phyloP scores from a whole-genome alignment of 2,329 filamentous ascomycete genomes.

The Camillea tinctor region DNA sequence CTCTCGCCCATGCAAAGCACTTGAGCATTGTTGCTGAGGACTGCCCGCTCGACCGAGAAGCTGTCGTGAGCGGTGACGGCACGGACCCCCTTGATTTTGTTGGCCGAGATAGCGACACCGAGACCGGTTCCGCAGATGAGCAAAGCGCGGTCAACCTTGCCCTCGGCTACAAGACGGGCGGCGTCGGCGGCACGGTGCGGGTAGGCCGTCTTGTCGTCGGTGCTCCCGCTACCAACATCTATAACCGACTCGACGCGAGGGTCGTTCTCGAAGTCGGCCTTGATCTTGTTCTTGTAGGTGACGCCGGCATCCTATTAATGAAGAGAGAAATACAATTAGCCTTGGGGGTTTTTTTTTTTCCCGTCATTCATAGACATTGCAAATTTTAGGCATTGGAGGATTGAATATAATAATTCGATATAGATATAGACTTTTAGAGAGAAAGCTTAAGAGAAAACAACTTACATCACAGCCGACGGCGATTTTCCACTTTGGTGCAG shows the following conservation, averaged over 20 bases:
- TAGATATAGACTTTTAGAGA: not conserved
- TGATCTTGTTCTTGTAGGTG: conserved; percentile 76
- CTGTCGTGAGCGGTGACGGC: conserved; percentile 89
- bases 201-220: conserved; percentile 76
- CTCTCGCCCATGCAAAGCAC: conserved; percentile 84
- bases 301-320: conserved; percentile 64
- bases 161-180: conserved; percentile 59
- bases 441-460: conserved; percentile 6
- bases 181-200: conserved; percentile 75
- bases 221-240: conserved; percentile 70
- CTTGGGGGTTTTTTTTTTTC: too few species aligned
- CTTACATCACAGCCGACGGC: conserved; percentile 55
- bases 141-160: conserved; percentile 72
- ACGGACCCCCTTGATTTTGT: conserved; percentile 80
- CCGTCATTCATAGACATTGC: too few species aligned
- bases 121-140: conserved; percentile 85
- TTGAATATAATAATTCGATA: too few species aligned
- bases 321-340: not conserved
- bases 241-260: conserved; percentile 64
- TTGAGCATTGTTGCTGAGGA: conserved; percentile 83
- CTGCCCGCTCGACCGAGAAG: conserved; percentile 77
- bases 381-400: too few species aligned
- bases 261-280: conserved; percentile 67
- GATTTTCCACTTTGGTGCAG: conserved; percentile 49
- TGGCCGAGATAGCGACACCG: conserved; percentile 84